Evolutionary conservation across 2,329 filamentous ascomycete species (phyloP).

Genomic region (Hymenoscyphus infarciens): DNA sequence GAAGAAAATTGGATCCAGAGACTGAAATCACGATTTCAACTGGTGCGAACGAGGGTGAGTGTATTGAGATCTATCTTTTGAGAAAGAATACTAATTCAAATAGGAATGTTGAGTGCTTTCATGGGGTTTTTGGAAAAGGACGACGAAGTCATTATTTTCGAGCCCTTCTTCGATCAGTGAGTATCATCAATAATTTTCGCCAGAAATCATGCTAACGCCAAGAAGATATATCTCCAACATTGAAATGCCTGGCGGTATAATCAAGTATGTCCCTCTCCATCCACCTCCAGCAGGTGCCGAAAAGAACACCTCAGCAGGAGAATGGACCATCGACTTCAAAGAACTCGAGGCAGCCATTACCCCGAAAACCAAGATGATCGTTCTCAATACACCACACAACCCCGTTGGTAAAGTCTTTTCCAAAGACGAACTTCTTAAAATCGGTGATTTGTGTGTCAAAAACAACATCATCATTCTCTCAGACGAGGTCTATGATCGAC

Average conservation of each 20-base stretch:
- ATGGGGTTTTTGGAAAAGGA: slow-evolving; percentile 95
- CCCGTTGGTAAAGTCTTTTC: slow-evolving; percentile 96
- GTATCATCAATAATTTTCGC: slow-evolving; percentile 22
- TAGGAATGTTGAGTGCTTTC: slow-evolving; percentile 90
- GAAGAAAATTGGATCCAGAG: slow-evolving; percentile 75
- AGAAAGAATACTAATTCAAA: slow-evolving; percentile 13
- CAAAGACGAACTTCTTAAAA: slow-evolving; percentile 73
- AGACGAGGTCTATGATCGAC: slow-evolving; percentile 89
- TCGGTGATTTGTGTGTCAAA: slow-evolving; percentile 87
- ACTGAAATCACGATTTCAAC: slow-evolving; percentile 95
- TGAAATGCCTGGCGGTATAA: slow-evolving; percentile 93
- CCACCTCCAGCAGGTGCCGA: slow-evolving; percentile 77
- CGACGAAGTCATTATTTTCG: slow-evolving; percentile 96
- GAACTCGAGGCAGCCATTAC: slow-evolving; percentile 80
- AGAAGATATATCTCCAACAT: slow-evolving; percentile 89
- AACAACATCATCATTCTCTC: slow-evolving; percentile 91
- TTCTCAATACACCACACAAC: slow-evolving; percentile 84
- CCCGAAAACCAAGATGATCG: slow-evolving; percentile 90
- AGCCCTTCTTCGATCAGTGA: slow-evolving; percentile 97
- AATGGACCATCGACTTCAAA: slow-evolving; percentile 84
- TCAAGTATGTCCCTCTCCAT: slow-evolving; percentile 92
- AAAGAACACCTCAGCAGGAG: slow-evolving; percentile 76
- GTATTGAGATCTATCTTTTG: background rate
- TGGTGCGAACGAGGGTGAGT: slow-evolving; percentile 70
- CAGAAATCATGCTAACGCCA: background rate